Base-by-base conservation (phyloP, 1,284 basidiomycete species). In the Puccinia horiana region DNA sequence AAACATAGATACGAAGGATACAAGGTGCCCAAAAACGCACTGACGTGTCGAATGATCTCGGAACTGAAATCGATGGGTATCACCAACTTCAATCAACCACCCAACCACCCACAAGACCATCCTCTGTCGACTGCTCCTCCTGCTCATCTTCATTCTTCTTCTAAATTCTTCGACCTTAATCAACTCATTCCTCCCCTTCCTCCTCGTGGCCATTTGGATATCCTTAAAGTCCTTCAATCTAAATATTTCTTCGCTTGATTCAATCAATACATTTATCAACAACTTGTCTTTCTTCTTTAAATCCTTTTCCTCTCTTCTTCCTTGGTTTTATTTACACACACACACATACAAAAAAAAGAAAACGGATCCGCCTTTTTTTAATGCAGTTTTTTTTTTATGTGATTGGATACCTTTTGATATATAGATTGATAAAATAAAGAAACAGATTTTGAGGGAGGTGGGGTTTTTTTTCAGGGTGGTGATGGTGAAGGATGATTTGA, bases 181-280 rank as follows among this genome's bases (percentile, higher is more conserved):
- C 92, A 94, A 84, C 85, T 96, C 83, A 87, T 99, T 20, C 96
- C 96, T 0, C 91, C 92, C 0, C 88, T 96, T 32, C 96, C 96
- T 0, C 87, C 91, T 86, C 94, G 94, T 88, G 97, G 96, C 83
- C 89, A 90, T 81, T 98, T 99, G 87, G 91, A 95, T 85, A 94
- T 99, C 83, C 89, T 91, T 85, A 90, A 90, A 83, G 96, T 98
- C 88, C 92, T 92, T 86, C 88, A 91, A 73, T 94, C 92, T 61
- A 89, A 90, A 69, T 98, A 97, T 88, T 98, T 98, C 90, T 97
- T 96, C 89, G 94, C 93, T 72, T 94, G 89, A 87, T 44, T n/a
- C n/a, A n/a, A n/a, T n/a, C n/a, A n/a, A n/a, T n/a, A n/a, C n/a
- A n/a, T n/a, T n/a, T n/a, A n/a, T n/a, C n/a, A n/a, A n/a, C n/a